Evolutionary conservation across 345 rosid species (phyloP), one percentile per base, ranked within the genome.

Genomic region (Pseudoturritis turrita): DNA sequence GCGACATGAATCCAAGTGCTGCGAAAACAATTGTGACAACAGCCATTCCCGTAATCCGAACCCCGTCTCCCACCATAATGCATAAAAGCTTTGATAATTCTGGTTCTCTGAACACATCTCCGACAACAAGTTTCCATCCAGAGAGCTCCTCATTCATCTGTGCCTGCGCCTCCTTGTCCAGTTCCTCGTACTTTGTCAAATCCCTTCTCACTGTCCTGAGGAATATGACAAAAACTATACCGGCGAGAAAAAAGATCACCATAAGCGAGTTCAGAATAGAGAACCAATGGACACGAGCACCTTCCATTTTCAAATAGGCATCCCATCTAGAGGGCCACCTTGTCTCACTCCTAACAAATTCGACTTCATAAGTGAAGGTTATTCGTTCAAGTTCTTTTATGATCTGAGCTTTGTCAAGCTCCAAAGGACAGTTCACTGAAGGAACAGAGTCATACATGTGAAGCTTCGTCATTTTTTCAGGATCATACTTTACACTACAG

Each of bases 281-380:
- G 76, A 89, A 89, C 96, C 96, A 89, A 75, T 86, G 96, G 52
- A 89, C 91, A 28, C 92, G 88, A 44, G 90, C 89, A 78, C 96
- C 96, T 82, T 87, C 92, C 92, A 89, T 87, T 75, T 84, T 89
- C 83, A 89, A 74, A 77, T 89, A 89, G 44, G 90, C 92, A 87
- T 89, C 96, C 96, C 96, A 89, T 35, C 96, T 83, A 10, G 96
- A 89, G 61, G 92, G 92, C 96, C 92, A 89, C 77, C 88, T 84
- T 33, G 58, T 80, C 70, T 80, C 83, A 74, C 92, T 87, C 74
- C 85, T 89, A 28, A 84, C 92, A 71, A 89, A 89, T 52, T 84
- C 88, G 53, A 89, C 96, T 78, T 87, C 96, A 33, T 89, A 89
- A 64, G 96, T 89, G 76, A 89, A 89, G 18, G 91, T 83, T 46